Base-by-base conservation (phyloP, 2,329 filamentous ascomycete genomes). In the Myriosclerotinia scirpicola region DNA sequence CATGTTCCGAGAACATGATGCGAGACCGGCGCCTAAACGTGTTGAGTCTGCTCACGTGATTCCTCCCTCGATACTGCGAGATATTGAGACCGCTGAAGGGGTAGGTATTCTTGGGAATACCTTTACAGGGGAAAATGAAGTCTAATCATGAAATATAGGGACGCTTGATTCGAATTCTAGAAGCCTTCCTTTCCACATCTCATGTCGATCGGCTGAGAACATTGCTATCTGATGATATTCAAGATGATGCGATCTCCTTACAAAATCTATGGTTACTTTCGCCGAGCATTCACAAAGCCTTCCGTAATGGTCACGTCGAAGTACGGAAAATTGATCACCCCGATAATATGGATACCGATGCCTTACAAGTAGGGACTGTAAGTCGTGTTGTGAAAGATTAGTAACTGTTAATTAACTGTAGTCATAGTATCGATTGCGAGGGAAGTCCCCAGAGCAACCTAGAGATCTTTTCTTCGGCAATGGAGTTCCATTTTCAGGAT, bases 1-100 rank as follows among this genome's bases (percentile, higher is more conserved):
- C 0, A 46, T 42, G 22, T 34, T 34, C 5, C 55, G 8, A 59
- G 55, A 30, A 14, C 5, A 4, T n/a, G 26, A 46, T 46, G 26
- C 38, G 30, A 59, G 42, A 12, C 55, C 55, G 11, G 42, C 17
- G 42, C 15, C 55, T 5, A 46, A 30, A 20, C 15, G 1, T 20
- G 22, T 59, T n/a, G 40, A 59, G 15, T 26, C 42, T n/a, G 8
- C 15, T 46, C 40, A 59, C 22, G 22, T 59, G 40, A 59, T 59
- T 3, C 40, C 55, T 3, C 22, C 55, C 9, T 59, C 55, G 3
- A n/a, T 59, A 8, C 38, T 46, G 30, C 55, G 17, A 59, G 15
- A 46, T 11, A 46, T 46, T 38, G 9, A 55, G 36, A 20, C 36
- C 20, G 20, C 20, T 2, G 54, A n/a, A 6, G 38, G n/a, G 40